phyloP scores from a whole-genome alignment of 306 rosid genomes.

The Begonia masoniana region DNA sequence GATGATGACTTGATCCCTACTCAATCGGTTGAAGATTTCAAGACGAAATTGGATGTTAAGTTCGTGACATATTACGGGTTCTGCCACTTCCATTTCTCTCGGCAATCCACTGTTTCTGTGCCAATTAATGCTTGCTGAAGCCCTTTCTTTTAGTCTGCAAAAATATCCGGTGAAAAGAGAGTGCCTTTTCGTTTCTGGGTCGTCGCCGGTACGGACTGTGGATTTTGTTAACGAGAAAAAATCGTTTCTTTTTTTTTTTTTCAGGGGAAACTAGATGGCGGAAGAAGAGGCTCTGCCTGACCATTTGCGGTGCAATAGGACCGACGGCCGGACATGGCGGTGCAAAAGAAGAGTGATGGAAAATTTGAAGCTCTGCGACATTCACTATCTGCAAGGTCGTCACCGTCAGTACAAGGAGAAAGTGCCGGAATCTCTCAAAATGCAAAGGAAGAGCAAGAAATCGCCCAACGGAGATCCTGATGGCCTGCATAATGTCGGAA shows the following conservation, averaged over 20 bases:
- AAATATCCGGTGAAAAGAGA: slow-evolving; percentile 5
- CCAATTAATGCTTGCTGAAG: slow-evolving; percentile 14
- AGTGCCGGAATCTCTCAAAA: slow-evolving; percentile 82
- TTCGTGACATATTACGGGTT: slow-evolving; percentile 23
- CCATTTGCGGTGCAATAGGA: slow-evolving; percentile 71
- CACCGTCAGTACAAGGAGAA: slow-evolving; percentile 70
- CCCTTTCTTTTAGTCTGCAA: slow-evolving; percentile 1
- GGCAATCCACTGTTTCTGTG: slow-evolving; percentile 8
- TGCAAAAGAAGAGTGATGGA: slow-evolving; percentile 73
- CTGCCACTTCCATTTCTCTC: slow-evolving; percentile 20
- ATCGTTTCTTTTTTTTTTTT: neutral
- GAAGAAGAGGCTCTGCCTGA: slow-evolving; percentile 51
- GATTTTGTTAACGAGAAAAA: slow-evolving; percentile 9
- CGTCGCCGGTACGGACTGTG: neutral
- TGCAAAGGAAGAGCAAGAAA: slow-evolving; percentile 39
- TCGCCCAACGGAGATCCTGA: slow-evolving; percentile 18
- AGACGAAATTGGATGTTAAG: slow-evolving; percentile 28
- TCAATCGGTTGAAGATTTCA: slow-evolving; percentile 14
- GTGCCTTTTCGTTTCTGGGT: slow-evolving; percentile 9
- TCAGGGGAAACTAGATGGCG: slow-evolving; percentile 6
- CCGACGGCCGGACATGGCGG: slow-evolving; percentile 95
- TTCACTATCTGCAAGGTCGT: slow-evolving; percentile 77
- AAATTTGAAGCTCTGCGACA: slow-evolving; percentile 77
- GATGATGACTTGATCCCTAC: slow-evolving; percentile 10
- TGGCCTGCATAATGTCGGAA: slow-evolving; percentile 20